These are phyloP conservation scores for Penicillium concentricum DNA, from an alignment of 2,329 filamentous ascomycete genomes.

Conservation along the genomic window DNA sequence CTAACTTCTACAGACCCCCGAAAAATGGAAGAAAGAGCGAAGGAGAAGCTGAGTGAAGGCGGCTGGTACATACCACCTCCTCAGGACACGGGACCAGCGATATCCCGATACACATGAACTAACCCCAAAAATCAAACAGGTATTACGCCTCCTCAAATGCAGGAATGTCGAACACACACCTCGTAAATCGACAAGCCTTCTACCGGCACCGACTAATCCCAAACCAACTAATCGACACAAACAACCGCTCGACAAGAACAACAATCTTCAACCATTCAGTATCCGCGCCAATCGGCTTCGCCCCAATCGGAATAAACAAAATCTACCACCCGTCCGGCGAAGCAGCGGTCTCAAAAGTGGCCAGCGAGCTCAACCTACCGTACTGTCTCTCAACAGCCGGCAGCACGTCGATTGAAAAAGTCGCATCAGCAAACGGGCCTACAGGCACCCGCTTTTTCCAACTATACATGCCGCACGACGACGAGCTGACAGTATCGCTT, in stretches of 20 bases:
- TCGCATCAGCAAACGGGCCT: conserved; percentile 55
- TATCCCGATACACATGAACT: background rate
- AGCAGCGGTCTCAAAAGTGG: conserved; percentile 59
- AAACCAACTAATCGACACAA: conserved; percentile 61
- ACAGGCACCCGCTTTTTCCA: conserved; percentile 58
- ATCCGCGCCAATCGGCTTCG: conserved; percentile 62
- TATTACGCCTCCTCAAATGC: conserved; percentile 41
- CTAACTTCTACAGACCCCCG: conserved; percentile 43
- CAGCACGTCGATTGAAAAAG: conserved; percentile 57
- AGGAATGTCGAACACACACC: conserved; percentile 56
- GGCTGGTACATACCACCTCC: conserved; percentile 48
- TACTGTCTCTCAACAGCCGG: conserved; percentile 62
- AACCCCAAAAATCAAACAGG: conserved; percentile 12
- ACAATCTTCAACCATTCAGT: conserved; percentile 61
- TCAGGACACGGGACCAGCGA: too few relatives aligned
- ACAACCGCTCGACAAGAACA: conserved; percentile 56
- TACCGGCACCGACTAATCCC: conserved; percentile 64
- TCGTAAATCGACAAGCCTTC: conserved; percentile 63
- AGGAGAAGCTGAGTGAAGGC: conserved; percentile 55
- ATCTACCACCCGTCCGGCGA: conserved; percentile 63
- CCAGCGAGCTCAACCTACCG: conserved; percentile 58
- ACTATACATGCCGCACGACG: conserved; percentile 64
- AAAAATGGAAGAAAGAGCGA: conserved; percentile 59
- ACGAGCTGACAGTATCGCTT: conserved; percentile 57
- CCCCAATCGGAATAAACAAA: conserved; percentile 64